phyloP scores from a whole-genome alignment of 2,329 filamentous ascomycete genomes.

The Aureobasidium leucospermi region DNA sequence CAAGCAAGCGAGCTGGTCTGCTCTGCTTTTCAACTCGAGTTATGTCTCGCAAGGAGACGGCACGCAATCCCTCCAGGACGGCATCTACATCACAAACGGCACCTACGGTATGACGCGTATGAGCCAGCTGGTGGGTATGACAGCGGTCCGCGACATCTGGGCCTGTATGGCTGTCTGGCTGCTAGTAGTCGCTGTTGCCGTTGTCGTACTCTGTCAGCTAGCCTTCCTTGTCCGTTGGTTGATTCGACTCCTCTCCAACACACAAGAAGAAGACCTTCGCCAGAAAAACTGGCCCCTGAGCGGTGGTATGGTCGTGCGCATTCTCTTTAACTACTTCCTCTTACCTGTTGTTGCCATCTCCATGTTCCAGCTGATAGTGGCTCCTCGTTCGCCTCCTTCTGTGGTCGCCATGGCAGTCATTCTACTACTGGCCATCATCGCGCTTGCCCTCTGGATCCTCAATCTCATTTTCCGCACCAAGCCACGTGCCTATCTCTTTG shows the following conservation, averaged over 20 bases:
- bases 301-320: slow-evolving; percentile 53
- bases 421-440: slow-evolving; percentile 64
- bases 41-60: slow-evolving; percentile 65
- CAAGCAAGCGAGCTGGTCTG: slow-evolving; percentile 81
- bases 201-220: slow-evolving; percentile 64
- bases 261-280: slow-evolving; percentile 76
- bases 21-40: slow-evolving; percentile 87
- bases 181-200: slow-evolving; percentile 62
- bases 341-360: slow-evolving; percentile 81
- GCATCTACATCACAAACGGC: slow-evolving; percentile 75
- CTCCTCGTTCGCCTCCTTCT: slow-evolving; percentile 57
- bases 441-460: slow-evolving; percentile 71
- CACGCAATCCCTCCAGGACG: slow-evolving; percentile 65
- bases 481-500: slow-evolving; percentile 81
- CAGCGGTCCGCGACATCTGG: slow-evolving; percentile 73
- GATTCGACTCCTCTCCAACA: slow-evolving; percentile 62
- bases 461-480: slow-evolving; percentile 72
- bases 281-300: slow-evolving; percentile 86
- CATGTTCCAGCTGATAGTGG: slow-evolving; percentile 82
- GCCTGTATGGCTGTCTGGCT: slow-evolving; percentile 90
- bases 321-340: slow-evolving; percentile 89
- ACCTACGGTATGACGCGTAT: slow-evolving; percentile 73
- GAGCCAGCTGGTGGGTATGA: slow-evolving; percentile 77
- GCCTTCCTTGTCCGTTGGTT: slow-evolving; percentile 73
- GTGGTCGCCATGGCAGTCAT: slow-evolving; percentile 69